phyloP scores from a whole-genome alignment of 805 yeast species.

The Myxozyma vanderwaltii region DNA sequence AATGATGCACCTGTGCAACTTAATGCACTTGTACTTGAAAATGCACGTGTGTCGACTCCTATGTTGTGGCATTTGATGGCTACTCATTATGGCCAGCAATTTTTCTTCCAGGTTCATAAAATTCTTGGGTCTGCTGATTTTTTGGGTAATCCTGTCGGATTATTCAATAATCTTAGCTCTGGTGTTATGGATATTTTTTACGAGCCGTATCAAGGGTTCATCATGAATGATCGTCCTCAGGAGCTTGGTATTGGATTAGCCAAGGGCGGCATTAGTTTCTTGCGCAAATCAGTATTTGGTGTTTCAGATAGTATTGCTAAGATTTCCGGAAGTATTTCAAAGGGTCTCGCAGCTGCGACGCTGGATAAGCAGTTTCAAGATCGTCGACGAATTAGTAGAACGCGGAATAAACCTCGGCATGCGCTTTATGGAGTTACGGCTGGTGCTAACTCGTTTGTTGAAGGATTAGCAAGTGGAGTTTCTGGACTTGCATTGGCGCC shows the following conservation, averaged over 20 bases:
- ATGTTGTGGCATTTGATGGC: conserved; percentile 66
- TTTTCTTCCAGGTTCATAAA: conserved; percentile 87
- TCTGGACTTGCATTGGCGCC: conserved; percentile 91
- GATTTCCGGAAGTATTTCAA: conserved; percentile 90
- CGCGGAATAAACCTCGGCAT: conserved; percentile 78
- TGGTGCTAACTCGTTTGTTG: conserved; percentile 88
- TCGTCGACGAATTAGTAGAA: conserved; percentile 69
- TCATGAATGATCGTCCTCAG: conserved; percentile 92
- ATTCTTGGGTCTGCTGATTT: conserved; percentile 95
- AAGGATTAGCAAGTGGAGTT: conserved; percentile 82
- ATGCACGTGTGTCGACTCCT: conserved; percentile 82
- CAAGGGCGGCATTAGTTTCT: conserved; percentile 90
- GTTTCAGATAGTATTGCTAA: conserved; percentile 90
- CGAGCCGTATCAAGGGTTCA: conserved; percentile 95
- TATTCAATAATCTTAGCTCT: conserved; percentile 87
- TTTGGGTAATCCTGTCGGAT: conserved; percentile 95
- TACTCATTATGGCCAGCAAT: conserved; percentile 89
- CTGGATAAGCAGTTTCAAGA: conserved; percentile 85
- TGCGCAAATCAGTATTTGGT: conserved; percentile 93
- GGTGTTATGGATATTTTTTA: conserved; percentile 96
- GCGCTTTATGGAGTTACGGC: conserved; percentile 80
- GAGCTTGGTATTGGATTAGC: conserved; percentile 95
- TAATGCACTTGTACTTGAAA: conserved; percentile 84
- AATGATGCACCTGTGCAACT: conserved; percentile 94
- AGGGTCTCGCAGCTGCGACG: conserved; percentile 88